Evolutionary conservation across 164 flowering plant genomes (phyloP).

Genomic region (Amborella trichopoda): DNA sequence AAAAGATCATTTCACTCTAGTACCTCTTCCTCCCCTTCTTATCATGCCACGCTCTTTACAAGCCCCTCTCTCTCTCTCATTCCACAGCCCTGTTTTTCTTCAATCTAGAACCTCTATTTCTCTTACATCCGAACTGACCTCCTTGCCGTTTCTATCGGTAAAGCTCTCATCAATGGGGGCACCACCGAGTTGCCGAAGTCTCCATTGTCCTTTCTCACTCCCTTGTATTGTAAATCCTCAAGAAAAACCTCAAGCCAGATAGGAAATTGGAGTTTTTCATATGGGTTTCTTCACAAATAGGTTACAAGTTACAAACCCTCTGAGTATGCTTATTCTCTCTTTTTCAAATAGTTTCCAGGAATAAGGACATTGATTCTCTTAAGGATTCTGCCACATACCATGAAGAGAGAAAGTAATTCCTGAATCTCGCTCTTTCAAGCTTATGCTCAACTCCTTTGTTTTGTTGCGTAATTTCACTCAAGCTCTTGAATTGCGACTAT

Average conservation of each 20-base stretch:
- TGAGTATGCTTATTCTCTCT: conserved; percentile 34
- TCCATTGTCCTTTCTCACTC: conserved; percentile 43
- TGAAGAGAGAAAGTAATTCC: conserved; percentile 52
- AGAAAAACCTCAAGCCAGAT: conserved; percentile 29
- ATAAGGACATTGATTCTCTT: conserved; percentile 34
- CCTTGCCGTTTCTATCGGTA: conserved; percentile 50
- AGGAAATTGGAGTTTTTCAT: conserved; percentile 63
- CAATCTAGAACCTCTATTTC: too few relatives aligned
- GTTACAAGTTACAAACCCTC: conserved; percentile 60
- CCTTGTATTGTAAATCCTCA: conserved; percentile 53
- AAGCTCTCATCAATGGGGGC: conserved; percentile 42
- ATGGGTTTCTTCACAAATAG: conserved; percentile 56
- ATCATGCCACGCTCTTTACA: too few relatives aligned
- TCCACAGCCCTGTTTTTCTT: too few relatives aligned
- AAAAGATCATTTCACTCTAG: too few relatives aligned
- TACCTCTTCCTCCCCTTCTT: too few relatives aligned
- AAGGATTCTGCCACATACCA: conserved; percentile 27
- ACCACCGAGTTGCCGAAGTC: conserved; percentile 32
- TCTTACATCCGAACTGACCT: too few relatives aligned
- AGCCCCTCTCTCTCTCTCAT: too few relatives aligned
- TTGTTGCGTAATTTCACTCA: conserved; percentile 41
- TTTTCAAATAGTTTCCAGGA: conserved; percentile 36
- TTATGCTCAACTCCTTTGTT: conserved; percentile 51
- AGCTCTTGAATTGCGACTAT: conserved; percentile 54
- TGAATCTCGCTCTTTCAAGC: conserved; percentile 41